A percentile compares a stretch with the other conserved stretches of the same genome.
Evolutionary conservation across 108 stramenopile species (phyloP).

Genomic region (Epipyxis sp.): DNA sequence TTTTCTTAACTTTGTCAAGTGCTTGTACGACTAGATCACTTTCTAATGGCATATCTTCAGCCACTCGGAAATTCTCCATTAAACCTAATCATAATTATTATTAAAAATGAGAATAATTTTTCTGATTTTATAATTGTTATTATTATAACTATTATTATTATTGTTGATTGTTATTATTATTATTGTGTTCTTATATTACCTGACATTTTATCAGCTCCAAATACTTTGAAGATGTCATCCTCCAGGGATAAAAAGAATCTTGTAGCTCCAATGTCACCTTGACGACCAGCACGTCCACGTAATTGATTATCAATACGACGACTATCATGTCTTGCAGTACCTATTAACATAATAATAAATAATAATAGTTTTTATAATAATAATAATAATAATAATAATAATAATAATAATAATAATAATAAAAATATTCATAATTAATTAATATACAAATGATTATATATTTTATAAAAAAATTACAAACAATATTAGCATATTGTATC

Average conservation of each 20-base stretch:
- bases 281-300: slow-evolving; percentile 85
- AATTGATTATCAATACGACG: slow-evolving; percentile 86
- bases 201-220: slow-evolving; percentile 53
- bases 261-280: slow-evolving; percentile 88
- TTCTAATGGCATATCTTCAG: slow-evolving; percentile 52
- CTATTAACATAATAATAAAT: no score
- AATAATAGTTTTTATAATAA: no score
- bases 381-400: no score
- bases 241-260: slow-evolving; percentile 88
- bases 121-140: no score
- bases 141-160: no score
- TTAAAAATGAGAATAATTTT: slow-evolving; percentile 9
- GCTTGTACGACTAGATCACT: slow-evolving; percentile 41
- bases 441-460: no score
- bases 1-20: slow-evolving; percentile 41
- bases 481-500: no score
- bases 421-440: no score
- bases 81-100: no score
- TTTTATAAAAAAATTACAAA: no score
- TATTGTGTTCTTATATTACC: not conserved
- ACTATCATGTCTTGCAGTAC: slow-evolving; percentile 88
- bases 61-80: slow-evolving; percentile 47
- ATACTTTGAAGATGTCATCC: slow-evolving; percentile 92
- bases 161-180: no score
- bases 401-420: no score